Conservation (phyloP, 2,329 filamentous ascomycete genomes). For the Aspergillus flavus region DNA sequence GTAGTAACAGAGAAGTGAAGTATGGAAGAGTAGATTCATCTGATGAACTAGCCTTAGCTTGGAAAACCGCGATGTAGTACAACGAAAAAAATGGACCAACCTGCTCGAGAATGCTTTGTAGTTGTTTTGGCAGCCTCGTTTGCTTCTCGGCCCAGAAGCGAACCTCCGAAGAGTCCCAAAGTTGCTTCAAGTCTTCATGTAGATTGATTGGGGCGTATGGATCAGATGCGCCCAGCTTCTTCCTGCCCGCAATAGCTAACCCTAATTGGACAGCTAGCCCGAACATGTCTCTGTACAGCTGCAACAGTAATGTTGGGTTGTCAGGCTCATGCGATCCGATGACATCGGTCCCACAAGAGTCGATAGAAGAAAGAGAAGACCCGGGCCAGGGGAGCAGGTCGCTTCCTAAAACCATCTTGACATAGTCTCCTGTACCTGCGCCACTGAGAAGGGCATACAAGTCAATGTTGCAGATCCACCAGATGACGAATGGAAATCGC, state of each 20-base stretch:
- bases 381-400: constrained; percentile 50
- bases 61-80: background rate
- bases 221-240: constrained; percentile 35
- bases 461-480: constrained; percentile 58
- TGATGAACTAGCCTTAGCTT: constrained; percentile 4
- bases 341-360: constrained; percentile 36
- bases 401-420: constrained; percentile 50
- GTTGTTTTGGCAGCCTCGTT: constrained; percentile 38
- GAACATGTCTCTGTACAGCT: constrained; percentile 50
- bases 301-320: constrained; percentile 45
- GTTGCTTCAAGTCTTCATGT: constrained; percentile 39
- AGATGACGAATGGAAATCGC: constrained; percentile 55
- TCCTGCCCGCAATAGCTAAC: constrained; percentile 45
- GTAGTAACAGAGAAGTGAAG: constrained; percentile 55
- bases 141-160: constrained; percentile 39
- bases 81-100: constrained; percentile 32
- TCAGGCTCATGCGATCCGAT: constrained; percentile 41
- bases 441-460: constrained; percentile 58
- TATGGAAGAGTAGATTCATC: constrained; percentile 51
- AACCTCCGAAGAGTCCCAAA: constrained; percentile 43
- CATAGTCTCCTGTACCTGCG: constrained; percentile 54
- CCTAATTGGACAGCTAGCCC: constrained; percentile 50
- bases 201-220: constrained; percentile 25
- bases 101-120: constrained; percentile 47
- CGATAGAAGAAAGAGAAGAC: constrained; percentile 41